A percentile compares a stretch with the other conserved stretches of the same genome.
Evolutionary conservation across 1,284 basidiomycete species (phyloP).

Genomic region (Agaricales sp.): DNA sequence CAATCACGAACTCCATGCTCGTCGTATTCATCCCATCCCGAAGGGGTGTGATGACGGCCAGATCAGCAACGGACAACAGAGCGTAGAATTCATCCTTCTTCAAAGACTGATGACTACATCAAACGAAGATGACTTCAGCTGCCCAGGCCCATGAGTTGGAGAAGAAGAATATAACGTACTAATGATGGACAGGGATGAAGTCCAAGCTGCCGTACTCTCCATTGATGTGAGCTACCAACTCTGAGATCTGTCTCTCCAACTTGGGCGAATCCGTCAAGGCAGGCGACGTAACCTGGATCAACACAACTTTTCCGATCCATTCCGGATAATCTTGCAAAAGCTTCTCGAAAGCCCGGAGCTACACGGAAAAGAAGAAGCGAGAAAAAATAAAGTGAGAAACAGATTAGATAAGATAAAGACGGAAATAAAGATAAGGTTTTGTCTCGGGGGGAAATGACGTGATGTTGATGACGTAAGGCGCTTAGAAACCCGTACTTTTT

Average conservation of each 20-base stretch:
- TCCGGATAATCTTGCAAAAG: conserved; percentile 90
- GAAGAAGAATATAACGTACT: conserved; percentile 39
- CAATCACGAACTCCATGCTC: conserved; percentile 95
- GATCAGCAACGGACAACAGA: conserved; percentile 88
- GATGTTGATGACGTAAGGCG: not conserved
- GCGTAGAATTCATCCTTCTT: conserved; percentile 99
- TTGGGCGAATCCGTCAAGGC: conserved; percentile 89
- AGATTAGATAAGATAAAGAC: not conserved
- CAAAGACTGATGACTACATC: conserved; percentile 82
- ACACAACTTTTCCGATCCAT: conserved; percentile 88
- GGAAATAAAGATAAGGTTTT: conserved; percentile 2
- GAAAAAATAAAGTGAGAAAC: conserved; percentile 1
- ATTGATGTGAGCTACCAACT: conserved; percentile 95
- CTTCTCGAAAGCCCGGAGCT: conserved; percentile 94
- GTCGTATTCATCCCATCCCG: conserved; percentile 99
- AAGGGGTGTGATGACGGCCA: conserved; percentile 92
- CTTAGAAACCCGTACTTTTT: conserved; percentile 53
- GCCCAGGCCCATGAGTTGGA: not conserved
- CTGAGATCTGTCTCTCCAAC: conserved; percentile 88
- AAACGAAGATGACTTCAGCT: conserved; percentile 1
- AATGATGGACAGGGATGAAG: conserved; percentile 99
- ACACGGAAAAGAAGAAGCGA: not conserved
- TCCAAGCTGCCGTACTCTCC: conserved; percentile 92
- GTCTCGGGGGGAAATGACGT: too few species aligned
- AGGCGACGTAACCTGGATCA: conserved; percentile 91